Conservation (phyloP, 805 yeast genomes). For the Kluyveromyces dobzhanskii region DNA sequence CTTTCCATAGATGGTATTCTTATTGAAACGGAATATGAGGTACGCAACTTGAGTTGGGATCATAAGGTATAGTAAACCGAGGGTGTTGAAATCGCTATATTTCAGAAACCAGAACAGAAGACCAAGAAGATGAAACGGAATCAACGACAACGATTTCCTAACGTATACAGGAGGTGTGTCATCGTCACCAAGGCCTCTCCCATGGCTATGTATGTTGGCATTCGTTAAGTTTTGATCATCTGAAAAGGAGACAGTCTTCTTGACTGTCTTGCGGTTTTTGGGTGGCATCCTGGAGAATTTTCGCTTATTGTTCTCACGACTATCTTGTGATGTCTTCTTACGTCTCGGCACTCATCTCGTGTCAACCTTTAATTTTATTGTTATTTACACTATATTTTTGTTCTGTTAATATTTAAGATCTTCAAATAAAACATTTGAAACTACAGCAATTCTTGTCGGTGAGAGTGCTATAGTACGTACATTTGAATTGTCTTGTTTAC, state of each 20-base stretch:
- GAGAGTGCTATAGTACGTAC: no score
- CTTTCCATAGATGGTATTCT: slow-evolving; percentile 27
- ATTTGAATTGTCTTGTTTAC: no score
- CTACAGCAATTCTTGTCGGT: no score
- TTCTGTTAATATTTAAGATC: no score
- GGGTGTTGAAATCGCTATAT: slow-evolving; percentile 21
- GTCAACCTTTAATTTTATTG: no score
- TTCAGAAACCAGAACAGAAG: slow-evolving; percentile 29
- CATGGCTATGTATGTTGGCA: slow-evolving; percentile 10
- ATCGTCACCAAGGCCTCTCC: slow-evolving; percentile 16
- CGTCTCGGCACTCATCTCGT: no score
- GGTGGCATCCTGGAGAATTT: no score
- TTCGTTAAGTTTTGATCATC: slow-evolving; percentile 26
- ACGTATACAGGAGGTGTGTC: slow-evolving; percentile 29
- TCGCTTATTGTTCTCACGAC: no score
- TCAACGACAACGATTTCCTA: slow-evolving; percentile 19
- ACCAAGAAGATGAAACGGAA: slow-evolving; percentile 27
- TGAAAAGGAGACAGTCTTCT: slow-evolving; percentile 27
- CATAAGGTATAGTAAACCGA: slow-evolving; percentile 22
- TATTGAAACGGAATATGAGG: slow-evolving; percentile 29
- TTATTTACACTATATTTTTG: no score
- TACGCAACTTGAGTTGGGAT: slow-evolving; percentile 31
- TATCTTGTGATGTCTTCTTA: no score
- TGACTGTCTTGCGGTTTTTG: slow-evolving; percentile 15
- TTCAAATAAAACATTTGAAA: no score